These are phyloP conservation scores for Cystobasidium tubakii DNA, from an alignment of 768 basidiomycete genomes.

Conservation along the genomic window DNA sequence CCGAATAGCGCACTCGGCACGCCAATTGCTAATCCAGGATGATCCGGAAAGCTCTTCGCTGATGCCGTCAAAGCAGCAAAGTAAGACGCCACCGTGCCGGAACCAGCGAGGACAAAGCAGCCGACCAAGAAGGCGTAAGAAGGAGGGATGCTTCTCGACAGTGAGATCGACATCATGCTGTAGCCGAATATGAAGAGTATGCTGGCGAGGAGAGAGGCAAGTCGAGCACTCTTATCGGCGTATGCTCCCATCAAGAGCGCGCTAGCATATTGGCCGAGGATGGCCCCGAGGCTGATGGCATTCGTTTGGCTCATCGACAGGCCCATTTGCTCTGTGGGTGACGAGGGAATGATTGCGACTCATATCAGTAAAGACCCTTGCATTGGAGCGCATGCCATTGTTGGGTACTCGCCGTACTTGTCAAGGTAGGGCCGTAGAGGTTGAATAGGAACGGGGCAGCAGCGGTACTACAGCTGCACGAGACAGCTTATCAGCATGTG, in stretches of 20 bases:
- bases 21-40: slow-evolving; percentile 44
- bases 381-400: neutral
- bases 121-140: slow-evolving; percentile 5
- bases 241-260: slow-evolving; percentile 51
- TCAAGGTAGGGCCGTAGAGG: slow-evolving; percentile 12
- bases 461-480: slow-evolving; percentile 16
- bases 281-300: slow-evolving; percentile 14
- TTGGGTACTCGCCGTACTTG: neutral
- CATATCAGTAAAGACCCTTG: no score
- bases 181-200: slow-evolving; percentile 53
- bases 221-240: slow-evolving; percentile 80
- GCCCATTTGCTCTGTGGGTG: slow-evolving; percentile 17
- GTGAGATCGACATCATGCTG: slow-evolving; percentile 6
- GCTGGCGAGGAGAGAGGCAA: slow-evolving; percentile 61
- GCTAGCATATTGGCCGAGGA: slow-evolving; percentile 8
- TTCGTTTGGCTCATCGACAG: slow-evolving; percentile 18
- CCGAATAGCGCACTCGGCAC: slow-evolving; percentile 43
- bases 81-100: slow-evolving; percentile 40
- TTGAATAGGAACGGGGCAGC: slow-evolving; percentile 2
- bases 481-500: neutral
- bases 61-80: slow-evolving; percentile 38
- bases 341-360: neutral
- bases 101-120: slow-evolving; percentile 38
- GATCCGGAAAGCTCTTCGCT: slow-evolving; percentile 39
- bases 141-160: neutral